Evolutionary conservation across 306 rosid genomes (phyloP), one percentile per base, ranked within the genome.

Genomic region (Inga oerstediana): DNA sequence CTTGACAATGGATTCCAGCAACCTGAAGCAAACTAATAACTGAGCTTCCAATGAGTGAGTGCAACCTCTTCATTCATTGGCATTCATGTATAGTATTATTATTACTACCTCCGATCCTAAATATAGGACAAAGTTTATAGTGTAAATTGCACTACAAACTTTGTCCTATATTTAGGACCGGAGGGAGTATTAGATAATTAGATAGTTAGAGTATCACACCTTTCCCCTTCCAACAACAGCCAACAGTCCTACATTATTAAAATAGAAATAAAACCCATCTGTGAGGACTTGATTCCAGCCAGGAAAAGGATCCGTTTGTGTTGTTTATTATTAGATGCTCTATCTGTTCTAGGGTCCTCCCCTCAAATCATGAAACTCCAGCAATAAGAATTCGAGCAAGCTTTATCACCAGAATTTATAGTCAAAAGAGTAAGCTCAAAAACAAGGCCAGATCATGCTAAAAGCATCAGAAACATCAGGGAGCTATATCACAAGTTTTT

Each of bases 21-120:
- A 87, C 83, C 66, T 48, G 80, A 67, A 81, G 84, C 79, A 86
- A 80, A 73, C 88, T 64, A 74, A 81, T 59, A 12, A 76, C 77
- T 5, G 89, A 79, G 78, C 85, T 78, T 74, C 46, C 82, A 30
- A 81, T 20, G 30, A 84, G 85, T 17, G 86, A 81, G 72, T 88
- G 87, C 37, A 88, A 35, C 72, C 88, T 35, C 83, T 83, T 91
- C 97, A 94, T 91, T 88, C 90, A 87, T 72, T 61, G 77, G 74
- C 65, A 71, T 73, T 10, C 0, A 58, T 32, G 30, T 58, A 59
- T 59, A 54, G 10, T 32, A 30, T 15, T 54, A 61, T 37, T 41
- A 17, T 10, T 61, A n/a, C n/a, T n/a, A n/a, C n/a, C n/a, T n/a
- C n/a, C n/a, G n/a, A n/a, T n/a, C n/a, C n/a, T n/a, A n/a, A n/a